Base-by-base conservation (phyloP, 2,329 filamentous ascomycete genomes). In the Thielaviopsis ethacetica region DNA sequence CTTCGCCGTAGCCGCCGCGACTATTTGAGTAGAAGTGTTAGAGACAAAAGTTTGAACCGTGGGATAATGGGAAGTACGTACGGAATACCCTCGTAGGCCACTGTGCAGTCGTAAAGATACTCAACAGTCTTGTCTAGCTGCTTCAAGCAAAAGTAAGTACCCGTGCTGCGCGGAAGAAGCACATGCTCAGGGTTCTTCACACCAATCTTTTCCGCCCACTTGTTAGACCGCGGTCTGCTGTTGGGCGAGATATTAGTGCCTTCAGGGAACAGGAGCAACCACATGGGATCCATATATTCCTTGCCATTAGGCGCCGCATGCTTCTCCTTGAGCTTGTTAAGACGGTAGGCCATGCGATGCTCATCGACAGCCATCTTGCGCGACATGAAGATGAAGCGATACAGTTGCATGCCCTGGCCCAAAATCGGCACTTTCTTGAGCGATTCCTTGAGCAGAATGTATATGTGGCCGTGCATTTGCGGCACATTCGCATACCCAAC, bases 31-130 rank as follows among this genome's bases (percentile, higher is more conserved):
- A 65, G 7, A 30, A 9, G 17, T 38, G 5, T 19, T 24, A 44
- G 21, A 2, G 22, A 47, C 41, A 5, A 22, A 34, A 12, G 12
- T 10, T 7, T 15, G 21, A 49, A 38, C 3, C 44, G 54, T 15
- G 34, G 30, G 21, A 22, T 9, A 13, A 12, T 5, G 21, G 22
- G 34, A 22, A 10, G 24, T 56, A 85, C 88, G 77, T 79, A 91
- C 85, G 88, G 87, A 51, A 95, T 81, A 15, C 93, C 91, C 71
- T 96, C 91, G 67, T 98, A 98, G 4, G 89, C 91, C 59, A 98
- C 85, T 0, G 93, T 97, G 70, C 91, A 96, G 71, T 95, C 89
- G 65, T 95, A 95, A 0, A 95, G 75, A 72, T 88, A 94, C 12
- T 93, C 86, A 0, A 91, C 82, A 0, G 84, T 84, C 9, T 78